Base-by-base conservation (phyloP, 208 protist genomes). In the Naegleria gruberi region DNA sequence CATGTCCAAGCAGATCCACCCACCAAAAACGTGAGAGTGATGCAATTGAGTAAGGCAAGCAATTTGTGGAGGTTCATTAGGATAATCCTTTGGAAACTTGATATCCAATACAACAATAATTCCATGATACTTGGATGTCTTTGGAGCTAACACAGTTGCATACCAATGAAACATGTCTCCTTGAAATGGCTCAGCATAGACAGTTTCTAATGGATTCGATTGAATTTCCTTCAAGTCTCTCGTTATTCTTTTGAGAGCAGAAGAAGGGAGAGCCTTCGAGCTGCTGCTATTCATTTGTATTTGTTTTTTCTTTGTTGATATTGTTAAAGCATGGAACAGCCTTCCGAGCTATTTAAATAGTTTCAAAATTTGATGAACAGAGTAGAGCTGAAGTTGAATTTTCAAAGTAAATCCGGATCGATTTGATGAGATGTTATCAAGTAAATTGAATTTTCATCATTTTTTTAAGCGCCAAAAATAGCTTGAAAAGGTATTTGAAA, bases 51-150 rank as follows among this genome's bases (percentile, higher is more conserved):
- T 90, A 17, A 87, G 47, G 5, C 91, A 46, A 17, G 77, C 65
- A 5, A 91, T 81, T 23, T 37, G 55, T 88, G 92, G 92, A 41
- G 92, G 92, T 8, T 42, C 47, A 8, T 89, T 5, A 51, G 93
- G 93, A 90, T 94, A 94, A 8, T 89, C 77, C n/a, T 65, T 1
- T 19, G 92, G 91, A 73, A 94, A 94, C 23, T 90, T 92, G 0
- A 94, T 55, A 10, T 40, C 17, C 6, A 87, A 34, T 40, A 40
- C 43, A 19, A 87, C 26, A 26, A n/a, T 26, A 40, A n/a, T 37
- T 41, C 82, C 82, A 10, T 46, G 15, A 51, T 87, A 87, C 15
- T 26, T 6, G 4, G 41, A 41, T 15, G 23, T 10, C 19, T 15
- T 8, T 34, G 42, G 41, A n/a, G 43, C 82, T 17, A 55, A 40